Conservation (phyloP, 1,284 basidiomycete genomes). For the Sporisorium sorghi region DNA sequence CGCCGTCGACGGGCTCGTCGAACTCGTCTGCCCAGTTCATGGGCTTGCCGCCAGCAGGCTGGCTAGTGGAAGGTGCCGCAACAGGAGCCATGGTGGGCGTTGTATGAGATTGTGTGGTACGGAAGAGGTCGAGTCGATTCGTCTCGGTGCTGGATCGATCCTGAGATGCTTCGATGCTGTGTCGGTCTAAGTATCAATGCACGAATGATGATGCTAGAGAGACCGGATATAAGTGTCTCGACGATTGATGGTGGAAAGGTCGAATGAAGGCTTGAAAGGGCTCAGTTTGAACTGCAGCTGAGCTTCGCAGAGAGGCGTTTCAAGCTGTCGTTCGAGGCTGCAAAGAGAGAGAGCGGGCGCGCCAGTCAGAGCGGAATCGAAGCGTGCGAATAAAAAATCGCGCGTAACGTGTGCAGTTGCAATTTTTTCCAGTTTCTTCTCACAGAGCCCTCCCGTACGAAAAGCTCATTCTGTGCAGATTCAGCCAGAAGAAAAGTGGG, state of each 20-base stretch:
- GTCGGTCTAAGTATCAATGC: constrained; percentile 1
- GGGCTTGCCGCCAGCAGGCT: constrained; percentile 47
- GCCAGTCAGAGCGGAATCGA: neutral
- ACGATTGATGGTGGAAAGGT: constrained; percentile 18
- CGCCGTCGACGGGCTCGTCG: constrained; percentile 54
- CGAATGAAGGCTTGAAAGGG: constrained; percentile 4
- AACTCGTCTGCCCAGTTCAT: constrained; percentile 69
- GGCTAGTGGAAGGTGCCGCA: constrained; percentile 43
- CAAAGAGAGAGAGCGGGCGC: neutral
- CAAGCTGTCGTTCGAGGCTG: constrained; percentile 6
- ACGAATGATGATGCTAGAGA: neutral
- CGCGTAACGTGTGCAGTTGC: constrained; percentile 8
- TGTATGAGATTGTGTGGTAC: constrained; percentile 1
- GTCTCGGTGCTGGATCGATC: constrained; percentile 2
- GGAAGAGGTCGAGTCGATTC: neutral
- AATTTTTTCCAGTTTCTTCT: constrained; percentile 23
- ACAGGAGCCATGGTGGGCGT: constrained; percentile 43
- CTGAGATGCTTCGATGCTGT: constrained; percentile 15
- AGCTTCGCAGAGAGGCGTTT: constrained; percentile 2
- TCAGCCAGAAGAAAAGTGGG: neutral
- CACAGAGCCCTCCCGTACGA: constrained; percentile 23
- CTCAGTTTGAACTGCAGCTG: constrained; percentile 13
- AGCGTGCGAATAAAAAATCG: constrained; percentile 5
- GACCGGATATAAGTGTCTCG: constrained; percentile 10
- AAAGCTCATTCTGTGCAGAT: neutral